phyloP scores from a whole-genome alignment of 75 land plant species.

The Sequoiadendron giganteum region DNA sequence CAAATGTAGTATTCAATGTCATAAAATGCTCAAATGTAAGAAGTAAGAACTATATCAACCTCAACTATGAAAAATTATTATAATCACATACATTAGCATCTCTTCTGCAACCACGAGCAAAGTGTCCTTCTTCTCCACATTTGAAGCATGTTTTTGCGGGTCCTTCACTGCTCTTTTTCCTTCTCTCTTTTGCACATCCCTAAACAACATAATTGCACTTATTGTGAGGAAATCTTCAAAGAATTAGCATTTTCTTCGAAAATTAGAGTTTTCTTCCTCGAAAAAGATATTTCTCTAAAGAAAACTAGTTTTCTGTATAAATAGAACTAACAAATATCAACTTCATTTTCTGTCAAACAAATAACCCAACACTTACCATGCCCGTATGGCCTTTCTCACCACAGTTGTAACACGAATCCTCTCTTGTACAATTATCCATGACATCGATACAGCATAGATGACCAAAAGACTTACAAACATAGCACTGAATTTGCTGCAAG shows the following conservation, averaged over 20 bases:
- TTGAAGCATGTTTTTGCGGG: slow-evolving; percentile 51
- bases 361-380: slow-evolving; percentile 42
- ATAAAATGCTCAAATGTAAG: background rate
- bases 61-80: background rate
- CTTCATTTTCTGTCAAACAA: background rate
- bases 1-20: background rate
- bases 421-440: slow-evolving; percentile 36
- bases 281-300: no score
- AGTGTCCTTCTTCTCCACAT: slow-evolving; percentile 90
- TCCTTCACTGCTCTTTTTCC: slow-evolving; percentile 19
- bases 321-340: background rate
- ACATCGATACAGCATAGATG: slow-evolving; percentile 75
- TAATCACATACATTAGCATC: slow-evolving; percentile 34
- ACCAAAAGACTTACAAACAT: slow-evolving; percentile 74
- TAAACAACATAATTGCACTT: slow-evolving; percentile 20
- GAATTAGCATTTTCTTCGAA: slow-evolving; percentile 16
- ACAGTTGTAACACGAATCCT: slow-evolving; percentile 80
- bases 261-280: background rate
- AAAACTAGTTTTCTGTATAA: background rate
- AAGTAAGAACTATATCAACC: background rate
- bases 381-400: slow-evolving; percentile 84
- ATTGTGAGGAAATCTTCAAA: slow-evolving; percentile 19
- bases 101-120: slow-evolving; percentile 76
- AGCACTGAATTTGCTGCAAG: slow-evolving; percentile 76
- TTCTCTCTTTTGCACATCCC: slow-evolving; percentile 53